Base-by-base conservation (phyloP, 2,329 filamentous ascomycete genomes). In the Penicillium oxalicum region DNA sequence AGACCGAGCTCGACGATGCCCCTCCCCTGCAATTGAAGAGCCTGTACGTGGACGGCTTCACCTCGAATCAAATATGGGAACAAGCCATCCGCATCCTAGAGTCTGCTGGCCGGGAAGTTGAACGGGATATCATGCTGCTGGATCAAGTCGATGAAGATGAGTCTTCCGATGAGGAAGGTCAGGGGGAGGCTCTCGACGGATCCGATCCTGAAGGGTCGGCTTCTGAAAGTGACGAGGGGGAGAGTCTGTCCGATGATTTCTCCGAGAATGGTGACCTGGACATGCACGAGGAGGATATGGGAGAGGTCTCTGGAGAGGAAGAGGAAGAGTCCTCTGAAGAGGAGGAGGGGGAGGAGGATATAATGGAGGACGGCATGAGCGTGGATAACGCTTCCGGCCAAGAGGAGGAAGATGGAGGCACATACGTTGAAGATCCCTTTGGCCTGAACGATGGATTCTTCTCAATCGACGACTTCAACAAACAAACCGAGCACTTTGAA, bases 361-460 rank as follows among this genome's bases (percentile, higher is more conserved):
- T 8, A 34, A 56, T 48, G 37, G 47, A 55, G 26, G 25, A 48
- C 25, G 45, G 43, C 25, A 38, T 46, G 33, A 48, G 29, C 25
- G 52, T 47, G 18, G 52, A 51, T 9, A 52, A 48, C 26, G 53
- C 49, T 11, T 54, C 32, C 9, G 48, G 49, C 18, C 55, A 61
- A 13, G 59, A 64, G 9, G 60, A 72, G 24, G 64, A 65, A 11
- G 61, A 73, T 4, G 68, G 71, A 1, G 77, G 78, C 42, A 78
- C 80, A 35, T 84, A 85, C 51, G 73, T 82, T 7, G 77, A 84
- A 58, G 90, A 97, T 62, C 83, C 83, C 4, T 78, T 93, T 63
- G 89, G 90, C 5, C 80, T 98, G 29, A 97, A 98, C 62, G 93
- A 98, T 64, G 91, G 90, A 4, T 98, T 98, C 74, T 98, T 98